Evolutionary conservation across 2,329 filamentous ascomycete genomes (phyloP).

Genomic region (Aspergillus novofumigatus): DNA sequence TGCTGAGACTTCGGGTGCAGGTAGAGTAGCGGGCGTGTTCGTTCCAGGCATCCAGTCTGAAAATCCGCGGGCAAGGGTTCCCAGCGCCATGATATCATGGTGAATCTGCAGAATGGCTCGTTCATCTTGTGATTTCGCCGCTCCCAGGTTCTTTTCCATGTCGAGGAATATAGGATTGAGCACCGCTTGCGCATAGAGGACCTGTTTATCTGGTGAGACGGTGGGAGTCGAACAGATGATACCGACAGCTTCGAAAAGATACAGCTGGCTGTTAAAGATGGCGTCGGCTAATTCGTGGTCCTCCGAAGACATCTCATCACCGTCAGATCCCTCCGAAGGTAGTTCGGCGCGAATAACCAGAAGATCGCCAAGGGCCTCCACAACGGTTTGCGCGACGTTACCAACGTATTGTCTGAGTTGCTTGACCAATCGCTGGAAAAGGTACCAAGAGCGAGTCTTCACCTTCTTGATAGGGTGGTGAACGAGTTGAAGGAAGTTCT

Average conservation of each 20-base stretch:
- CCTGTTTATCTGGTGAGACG: conserved; percentile 79
- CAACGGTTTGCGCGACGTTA: conserved; percentile 85
- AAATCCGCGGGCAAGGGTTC: conserved; percentile 86
- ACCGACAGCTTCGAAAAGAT: conserved; percentile 91
- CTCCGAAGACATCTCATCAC: conserved; percentile 93
- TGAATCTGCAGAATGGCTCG: conserved; percentile 85
- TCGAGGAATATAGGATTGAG: conserved; percentile 88
- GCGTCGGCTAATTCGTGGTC: conserved; percentile 88
- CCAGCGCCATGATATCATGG: conserved; percentile 93
- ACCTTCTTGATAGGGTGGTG: conserved; percentile 86
- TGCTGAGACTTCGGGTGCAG: conserved; percentile 67
- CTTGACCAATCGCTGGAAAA: conserved; percentile 90
- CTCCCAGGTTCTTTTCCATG: conserved; percentile 71
- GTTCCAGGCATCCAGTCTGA: conserved; percentile 76
- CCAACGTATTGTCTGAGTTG: conserved; percentile 79
- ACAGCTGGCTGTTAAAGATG: conserved; percentile 84
- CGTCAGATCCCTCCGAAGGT: conserved; percentile 67
- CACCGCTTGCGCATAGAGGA: conserved; percentile 78
- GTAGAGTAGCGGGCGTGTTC: conserved; percentile 46
- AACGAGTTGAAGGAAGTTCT: conserved; percentile 85
- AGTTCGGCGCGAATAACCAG: conserved; percentile 88
- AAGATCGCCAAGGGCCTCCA: conserved; percentile 83
- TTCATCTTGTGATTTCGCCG: conserved; percentile 75
- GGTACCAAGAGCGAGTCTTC: conserved; percentile 89
- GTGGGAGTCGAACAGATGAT: conserved; percentile 79